Evolutionary conservation across 2,329 filamentous ascomycete species (phyloP), one percentile per base, ranked within the genome.

Genomic region (Coleophoma cylindrospora): DNA sequence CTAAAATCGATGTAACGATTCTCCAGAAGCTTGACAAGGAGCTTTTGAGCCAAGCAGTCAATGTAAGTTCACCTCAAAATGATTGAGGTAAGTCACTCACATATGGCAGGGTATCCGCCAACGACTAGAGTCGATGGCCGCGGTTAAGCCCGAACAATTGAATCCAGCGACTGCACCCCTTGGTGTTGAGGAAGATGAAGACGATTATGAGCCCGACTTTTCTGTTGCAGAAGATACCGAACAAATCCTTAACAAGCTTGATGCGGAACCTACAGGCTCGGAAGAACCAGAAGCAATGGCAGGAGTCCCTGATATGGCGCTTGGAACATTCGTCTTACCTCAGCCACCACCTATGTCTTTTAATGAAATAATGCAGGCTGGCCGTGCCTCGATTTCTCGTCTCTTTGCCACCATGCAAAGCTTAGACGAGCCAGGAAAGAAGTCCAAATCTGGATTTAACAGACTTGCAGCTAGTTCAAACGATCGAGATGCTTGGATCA

Each of bases 141-240:
- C 57, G 45, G 22, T 56, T 9, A 54, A 57, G 34, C 51, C 57
- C 14, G 54, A 59, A 45, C 38, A 50, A 61, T 69, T 81, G 27
- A 80, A 81, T 54, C 73, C 81, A 8, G 78, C 81, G 48, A 84
- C 81, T 2, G 74, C 79, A 13, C 79, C 79, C 1, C 66, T 85
- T 2, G 81, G 79, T 22, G 83, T 88, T 3, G 83, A 87, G 7
- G 84, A 86, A 9, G 91, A 95, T 40, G 91, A 96, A 17, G 90
- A 95, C 57, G 89, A 96, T 60, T 96, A 96, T 63, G 92, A 96
- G 61, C 91, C 92, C 0, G 88, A 95, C 62, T 91, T 90, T 58
- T 83, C 86, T 27, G 45, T 45, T 52, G 81, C 83, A 34, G 89
- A 95, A 66, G 84, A 89, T 57, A 81, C 81, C 1, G 87, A 91